Percentiles rank a stretch among this genome's conserved stretches.
phyloP scores from a whole-genome alignment of 78 protist genomes.

The Dictyostelium firmibasis region DNA sequence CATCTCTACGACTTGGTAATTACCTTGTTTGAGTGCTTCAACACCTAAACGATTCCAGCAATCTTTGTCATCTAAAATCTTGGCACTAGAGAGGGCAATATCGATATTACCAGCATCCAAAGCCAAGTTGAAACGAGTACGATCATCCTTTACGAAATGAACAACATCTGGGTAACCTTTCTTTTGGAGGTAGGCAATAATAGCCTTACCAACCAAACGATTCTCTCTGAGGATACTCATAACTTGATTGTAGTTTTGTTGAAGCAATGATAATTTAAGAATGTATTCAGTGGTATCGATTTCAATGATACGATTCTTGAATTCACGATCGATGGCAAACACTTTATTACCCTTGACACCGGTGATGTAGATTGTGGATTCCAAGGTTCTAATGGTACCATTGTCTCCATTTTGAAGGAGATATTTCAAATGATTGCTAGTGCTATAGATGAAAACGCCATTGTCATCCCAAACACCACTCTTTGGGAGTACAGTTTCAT shows the following conservation, averaged over 20 bases:
- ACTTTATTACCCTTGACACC: constrained; percentile 77
- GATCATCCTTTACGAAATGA: constrained; percentile 96
- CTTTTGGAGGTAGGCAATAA: constrained; percentile 96
- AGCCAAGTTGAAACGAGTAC: constrained; percentile 96
- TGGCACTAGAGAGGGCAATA: constrained; percentile 90
- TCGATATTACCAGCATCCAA: constrained; percentile 98
- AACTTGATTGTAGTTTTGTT: constrained; percentile 86
- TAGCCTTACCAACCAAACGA: constrained; percentile 90
- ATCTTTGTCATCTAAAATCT: constrained; percentile 87
- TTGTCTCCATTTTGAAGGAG: constrained; percentile 92
- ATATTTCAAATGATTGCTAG: constrained; percentile 97
- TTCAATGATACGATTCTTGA: constrained; percentile 77
- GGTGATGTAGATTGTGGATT: constrained; percentile 93
- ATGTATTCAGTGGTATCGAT: constrained; percentile 94
- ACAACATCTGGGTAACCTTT: constrained; percentile 87
- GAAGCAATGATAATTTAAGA: constrained; percentile 93
- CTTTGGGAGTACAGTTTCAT: constrained; percentile 94
- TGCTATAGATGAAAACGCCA: constrained; percentile 94
- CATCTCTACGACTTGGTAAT: constrained; percentile 95
- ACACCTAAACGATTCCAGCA: constrained; percentile 94
- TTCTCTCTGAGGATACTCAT: constrained; percentile 86
- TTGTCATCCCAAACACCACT: constrained; percentile 96
- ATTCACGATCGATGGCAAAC: constrained; percentile 94
- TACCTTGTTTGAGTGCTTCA: constrained; percentile 95
- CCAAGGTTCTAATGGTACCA: constrained; percentile 96